A percentile compares a stretch with the other conserved stretches of the same genome.
These are phyloP conservation scores for Dioszegia aurantiaca DNA, from an alignment of 768 basidiomycete genomes.

Conservation along the genomic window DNA sequence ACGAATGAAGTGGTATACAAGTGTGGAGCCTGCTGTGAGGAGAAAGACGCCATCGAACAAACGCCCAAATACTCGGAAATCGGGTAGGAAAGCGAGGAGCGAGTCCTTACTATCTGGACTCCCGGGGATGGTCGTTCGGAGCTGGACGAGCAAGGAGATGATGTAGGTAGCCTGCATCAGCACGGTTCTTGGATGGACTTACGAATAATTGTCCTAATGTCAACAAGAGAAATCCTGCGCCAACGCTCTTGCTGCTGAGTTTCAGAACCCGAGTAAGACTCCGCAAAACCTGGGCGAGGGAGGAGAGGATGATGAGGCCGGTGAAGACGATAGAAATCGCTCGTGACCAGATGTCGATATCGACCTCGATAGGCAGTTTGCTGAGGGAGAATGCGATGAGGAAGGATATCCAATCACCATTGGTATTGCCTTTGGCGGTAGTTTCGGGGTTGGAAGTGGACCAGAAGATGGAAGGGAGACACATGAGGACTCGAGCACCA, in stretches of 20 bases:
- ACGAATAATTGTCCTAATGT: conserved; percentile 50
- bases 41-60: conserved; percentile 46
- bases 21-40: conserved; percentile 32
- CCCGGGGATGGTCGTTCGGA: conserved; percentile 46
- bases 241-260: conserved; percentile 48
- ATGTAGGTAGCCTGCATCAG: conserved; percentile 45
- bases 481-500: conserved; percentile 47
- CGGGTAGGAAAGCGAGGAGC: conserved; percentile 46
- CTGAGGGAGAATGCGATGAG: conserved; percentile 43
- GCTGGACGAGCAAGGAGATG: conserved; percentile 49
- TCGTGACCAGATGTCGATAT: conserved; percentile 43
- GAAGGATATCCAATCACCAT: conserved; percentile 53
- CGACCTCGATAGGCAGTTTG: conserved; percentile 43
- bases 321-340: conserved; percentile 50
- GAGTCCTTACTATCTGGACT: conserved; percentile 24
- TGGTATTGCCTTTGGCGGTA: conserved; percentile 28
- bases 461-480: conserved; percentile 47
- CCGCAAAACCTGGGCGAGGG: conserved; percentile 46
- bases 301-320: conserved; percentile 47
- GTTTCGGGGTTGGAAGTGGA: conserved; percentile 22
- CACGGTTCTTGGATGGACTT: background rate
- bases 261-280: conserved; percentile 42
- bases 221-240: conserved; percentile 48
- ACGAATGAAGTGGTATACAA: conserved; percentile 37
- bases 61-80: conserved; percentile 49